Evolutionary conservation across 1,284 basidiomycete species (phyloP), one percentile per base, ranked within the genome.

Genomic region (Austroboletus novae-zelandiae): DNA sequence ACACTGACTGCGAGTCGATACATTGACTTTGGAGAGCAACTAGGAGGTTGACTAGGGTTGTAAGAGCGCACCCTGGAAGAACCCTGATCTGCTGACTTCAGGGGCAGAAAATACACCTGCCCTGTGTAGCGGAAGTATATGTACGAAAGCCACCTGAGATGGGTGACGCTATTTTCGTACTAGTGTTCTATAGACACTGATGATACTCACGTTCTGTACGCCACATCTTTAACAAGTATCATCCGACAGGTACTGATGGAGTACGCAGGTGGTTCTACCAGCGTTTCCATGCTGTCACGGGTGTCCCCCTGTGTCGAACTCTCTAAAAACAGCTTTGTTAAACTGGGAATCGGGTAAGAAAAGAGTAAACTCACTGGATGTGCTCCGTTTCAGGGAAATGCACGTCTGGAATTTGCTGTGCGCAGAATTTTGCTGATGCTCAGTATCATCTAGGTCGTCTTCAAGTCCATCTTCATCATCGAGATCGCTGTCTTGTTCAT

Each of bases 21-120:
- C 65, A 70, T 67, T n/a, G 65, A 70, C 51, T 70, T 67, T 48
- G 65, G 67, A 15, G 65, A 70, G 20, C 68, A 67, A 31, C 40
- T 2, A 5, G 56, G 55, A 18, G 51, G 40, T 1, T 23, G 41
- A 9, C 10, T 43, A 8, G 27, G 20, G 23, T 17, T 31, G 10
- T 37, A 40, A 2, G 10, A 13, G 10, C 4, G 45, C 9, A 3
- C 15, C 5, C 7, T 27, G 31, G 58, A n/a, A 30, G 47, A 5
- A 11, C 18, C 31, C 7, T 4, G 47, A 5, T 23, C 20, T 23
- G 52, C 40, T n/a, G 64, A 66, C 46, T 63, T 68, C 36, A 65
- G 35, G 27, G 64, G 49, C 11, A 50, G 42, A 44, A 69, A 65
- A 29, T 50, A 58, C 2, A 64, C 53, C 39, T 66, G 60, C 1